Base-by-base conservation (phyloP, 495 filamentous ascomycete genomes). In the Pyrenopolyporus hunteri region DNA sequence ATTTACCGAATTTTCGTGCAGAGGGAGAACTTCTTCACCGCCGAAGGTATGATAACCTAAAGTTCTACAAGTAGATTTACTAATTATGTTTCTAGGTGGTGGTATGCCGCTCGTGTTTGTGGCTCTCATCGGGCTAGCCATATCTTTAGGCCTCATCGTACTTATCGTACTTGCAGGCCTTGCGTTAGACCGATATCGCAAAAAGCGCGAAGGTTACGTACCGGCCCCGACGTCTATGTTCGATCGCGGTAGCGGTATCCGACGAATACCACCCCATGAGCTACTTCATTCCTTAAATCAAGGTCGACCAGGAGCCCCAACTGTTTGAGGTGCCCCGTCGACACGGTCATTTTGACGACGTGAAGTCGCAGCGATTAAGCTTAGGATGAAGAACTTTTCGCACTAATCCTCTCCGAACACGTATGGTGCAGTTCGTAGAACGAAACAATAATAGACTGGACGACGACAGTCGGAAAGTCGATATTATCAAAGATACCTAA, bases 41-140 rank as follows among this genome's bases (percentile, higher is more conserved):
- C 63, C 26, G 26, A 50, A 32, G 36, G 68, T 72, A 64, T 55
- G 69, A 49, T 49, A 29, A 71, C 69, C 31, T 70, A 58, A 26
- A 60, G 66, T 63, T 40, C 59, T 17, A 63, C 39, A 39, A 44
- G 64, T 59, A 51, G 65, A 58, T 50, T 47, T 31, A 56, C 65
- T 55, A 66, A 72, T 51, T 49, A 67, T 82, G 0, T 50, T 26
- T 1, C 8, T 35, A 71, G 84, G 74, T 59, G 71, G 77, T 57
- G 80, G 84, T 69, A 83, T 94, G 58, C 89, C 91, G 7, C 81
- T 89, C 56, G 95, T 91, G 29, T 93, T 96, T 60, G 83, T 97
- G 25, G 89, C 97, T 11, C 82, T 99, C 25, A 93, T 99, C 40
- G 88, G 86, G n/a, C 87, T 99, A 51, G 96, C 89, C 40, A 90